Base-by-base conservation (phyloP, 1,284 basidiomycete genomes). In the Cutaneotrichosporon mucoides region DNA sequence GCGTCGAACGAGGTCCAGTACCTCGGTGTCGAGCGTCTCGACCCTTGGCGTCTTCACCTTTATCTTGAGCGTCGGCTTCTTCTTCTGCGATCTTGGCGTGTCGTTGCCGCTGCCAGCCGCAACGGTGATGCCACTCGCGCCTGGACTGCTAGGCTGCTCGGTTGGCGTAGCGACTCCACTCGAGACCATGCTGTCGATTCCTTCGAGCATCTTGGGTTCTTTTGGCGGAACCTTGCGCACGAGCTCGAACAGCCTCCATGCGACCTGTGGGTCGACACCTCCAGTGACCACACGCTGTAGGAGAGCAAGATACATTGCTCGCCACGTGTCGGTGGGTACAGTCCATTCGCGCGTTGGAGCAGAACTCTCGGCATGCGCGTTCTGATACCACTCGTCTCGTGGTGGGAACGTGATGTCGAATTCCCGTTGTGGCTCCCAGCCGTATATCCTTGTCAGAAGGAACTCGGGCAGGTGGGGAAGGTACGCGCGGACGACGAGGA, bases 191-290 rank as follows among this genome's bases (percentile, higher is more conserved):
- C 41, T 43, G 13, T 13, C 37, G n/a, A n/a, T n/a, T 36, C 52
- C 33, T 50, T 59, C 44, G 54, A 43, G 16, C 44, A 45, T 16
- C 37, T 53, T 6, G 41, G 53, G 15, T n/a, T n/a, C n/a, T 47
- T 45, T 56, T 35, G 52, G 55, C 66, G 13, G 68, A n/a, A 53
- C 71, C 46, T 44, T 76, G 58, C 50, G 66, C 53, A 73, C 70
- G 5, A 75, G 60, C 8, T 65, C 62, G 57, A 74, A 77, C 41
- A 79, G 59, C 33, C 75, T 63, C 71, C 73, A 75, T 2, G 70
- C 66, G 40, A 71, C 59, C 8, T 59, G 57, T 11, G 71, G 66
- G 11, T 65, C 63, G 0, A 74, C 67, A 0, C 76, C 76, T 2
- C 66, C 72, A 40, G 76, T 71, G 12, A 77, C 56, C 36, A 76